A percentile compares a stretch with the other conserved stretches of the same genome.
These are phyloP conservation scores for Gigaspora rosea DNA, from an alignment of 192 early-diverging fungal species.

Conservation along the genomic window DNA sequence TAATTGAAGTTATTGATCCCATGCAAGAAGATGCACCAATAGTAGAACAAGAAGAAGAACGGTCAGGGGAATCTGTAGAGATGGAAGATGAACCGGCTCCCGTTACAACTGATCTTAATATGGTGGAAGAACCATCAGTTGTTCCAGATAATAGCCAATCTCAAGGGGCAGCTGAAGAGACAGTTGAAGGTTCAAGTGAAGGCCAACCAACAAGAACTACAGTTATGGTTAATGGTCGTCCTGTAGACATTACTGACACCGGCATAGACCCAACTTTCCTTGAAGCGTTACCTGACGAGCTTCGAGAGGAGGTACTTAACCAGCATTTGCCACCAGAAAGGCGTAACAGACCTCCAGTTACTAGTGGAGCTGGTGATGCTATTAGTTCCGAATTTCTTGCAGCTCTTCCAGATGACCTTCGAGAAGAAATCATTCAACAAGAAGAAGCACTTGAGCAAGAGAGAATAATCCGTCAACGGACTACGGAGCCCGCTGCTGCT, in stretches of 20 bases:
- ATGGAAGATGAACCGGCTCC: slow-evolving; percentile 15
- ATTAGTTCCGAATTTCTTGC: slow-evolving; percentile 86
- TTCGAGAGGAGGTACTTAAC: slow-evolving; percentile 89
- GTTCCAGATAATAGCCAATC: slow-evolving; percentile 29
- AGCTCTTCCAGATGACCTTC: slow-evolving; percentile 87
- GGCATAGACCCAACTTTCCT: slow-evolving; percentile 95
- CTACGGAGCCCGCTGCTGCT: slow-evolving; percentile 35
- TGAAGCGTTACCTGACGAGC: slow-evolving; percentile 90
- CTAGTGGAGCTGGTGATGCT: slow-evolving; percentile 39
- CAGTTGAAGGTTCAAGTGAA: slow-evolving; percentile 18
- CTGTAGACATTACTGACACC: slow-evolving; percentile 88
- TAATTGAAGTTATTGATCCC: slow-evolving; percentile 33
- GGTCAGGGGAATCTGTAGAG: slow-evolving; percentile 30
- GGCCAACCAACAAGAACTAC: slow-evolving; percentile 43
- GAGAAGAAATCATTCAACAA: slow-evolving; percentile 79
- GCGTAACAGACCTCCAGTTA: slow-evolving; percentile 34
- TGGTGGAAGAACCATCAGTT: not conserved
- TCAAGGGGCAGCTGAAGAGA: slow-evolving; percentile 28
- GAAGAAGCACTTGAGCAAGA: slow-evolving; percentile 73
- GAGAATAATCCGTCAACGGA: slow-evolving; percentile 61
- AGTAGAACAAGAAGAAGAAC: slow-evolving; percentile 34
- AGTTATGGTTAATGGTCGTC: slow-evolving; percentile 76
- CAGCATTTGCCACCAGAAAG: slow-evolving; percentile 63
- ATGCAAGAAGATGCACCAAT: slow-evolving; percentile 35
- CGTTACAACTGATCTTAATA: not conserved